Conservation (phyloP, 108 stramenopile species). For the Cyclotella kingstonii region DNA sequence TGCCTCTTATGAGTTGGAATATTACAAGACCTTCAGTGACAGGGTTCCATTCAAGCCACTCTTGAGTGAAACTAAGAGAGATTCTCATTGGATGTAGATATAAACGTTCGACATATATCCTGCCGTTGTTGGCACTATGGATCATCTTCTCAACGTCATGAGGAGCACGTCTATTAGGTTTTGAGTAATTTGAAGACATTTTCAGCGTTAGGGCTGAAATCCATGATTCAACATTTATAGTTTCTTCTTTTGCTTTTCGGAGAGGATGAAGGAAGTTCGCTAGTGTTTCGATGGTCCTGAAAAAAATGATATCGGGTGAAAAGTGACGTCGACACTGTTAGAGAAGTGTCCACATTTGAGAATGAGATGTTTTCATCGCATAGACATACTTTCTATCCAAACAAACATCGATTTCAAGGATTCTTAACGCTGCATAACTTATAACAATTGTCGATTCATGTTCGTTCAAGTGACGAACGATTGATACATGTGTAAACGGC, state of each 20-base stretch:
- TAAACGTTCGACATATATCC: constrained; percentile 73
- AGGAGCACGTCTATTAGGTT: constrained; percentile 46
- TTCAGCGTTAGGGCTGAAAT: constrained; percentile 41
- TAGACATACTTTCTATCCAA: constrained; percentile 70
- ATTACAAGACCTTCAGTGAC: constrained; percentile 60
- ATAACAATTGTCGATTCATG: constrained; percentile 62
- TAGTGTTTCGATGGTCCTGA: constrained; percentile 71
- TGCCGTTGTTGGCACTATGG: constrained; percentile 61
- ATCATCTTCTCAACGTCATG: constrained; percentile 54
- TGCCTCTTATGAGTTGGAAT: constrained; percentile 76
- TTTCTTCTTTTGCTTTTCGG: constrained; percentile 40
- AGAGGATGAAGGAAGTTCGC: constrained; percentile 64
- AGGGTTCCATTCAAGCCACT: constrained; percentile 61
- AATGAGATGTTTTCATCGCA: too few species aligned
- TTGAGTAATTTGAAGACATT: constrained; percentile 53
- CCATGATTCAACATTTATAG: constrained; percentile 23
- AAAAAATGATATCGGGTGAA: neutral
- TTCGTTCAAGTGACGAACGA: constrained; percentile 60
- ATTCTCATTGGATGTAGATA: constrained; percentile 75
- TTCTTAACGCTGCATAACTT: constrained; percentile 69
- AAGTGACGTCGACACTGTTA: neutral
- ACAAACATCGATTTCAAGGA: constrained; percentile 64
- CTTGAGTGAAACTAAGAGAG: constrained; percentile 76
- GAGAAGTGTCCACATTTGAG: neutral
- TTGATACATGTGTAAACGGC: constrained; percentile 70